A percentile compares a stretch with the other conserved stretches of the same genome.
These are phyloP conservation scores for Apostasia shenzhenica DNA, from an alignment of 106 monocot species.

Conservation along the genomic window DNA sequence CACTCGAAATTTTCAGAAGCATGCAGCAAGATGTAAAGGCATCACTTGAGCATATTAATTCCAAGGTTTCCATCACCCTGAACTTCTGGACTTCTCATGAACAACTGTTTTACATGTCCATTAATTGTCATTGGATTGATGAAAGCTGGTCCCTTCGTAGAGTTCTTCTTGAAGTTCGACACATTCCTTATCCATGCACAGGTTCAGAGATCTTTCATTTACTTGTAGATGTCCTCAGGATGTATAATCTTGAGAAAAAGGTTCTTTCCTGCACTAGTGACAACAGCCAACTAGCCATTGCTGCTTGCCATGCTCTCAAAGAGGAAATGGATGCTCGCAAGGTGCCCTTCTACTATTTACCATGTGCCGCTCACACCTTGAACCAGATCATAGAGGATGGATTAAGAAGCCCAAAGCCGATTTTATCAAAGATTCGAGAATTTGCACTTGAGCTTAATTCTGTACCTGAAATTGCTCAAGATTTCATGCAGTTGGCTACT, in stretches of 20 bases:
- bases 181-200: conserved; percentile 52
- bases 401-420: conserved; percentile 41
- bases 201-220: conserved; percentile 50
- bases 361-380: conserved; percentile 72
- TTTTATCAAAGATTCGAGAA: conserved; percentile 66
- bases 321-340: conserved; percentile 69
- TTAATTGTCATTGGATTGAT: conserved; percentile 81
- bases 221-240: conserved; percentile 36
- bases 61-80: conserved; percentile 65
- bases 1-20: conserved; percentile 48
- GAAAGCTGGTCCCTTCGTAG: conserved; percentile 64
- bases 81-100: conserved; percentile 88
- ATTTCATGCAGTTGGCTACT: conserved; percentile 52
- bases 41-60: conserved; percentile 44
- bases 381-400: conserved; percentile 73
- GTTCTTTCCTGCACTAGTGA: conserved; percentile 69
- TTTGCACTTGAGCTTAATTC: conserved; percentile 57
- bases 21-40: conserved; percentile 67
- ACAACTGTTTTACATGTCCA: conserved; percentile 61
- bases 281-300: conserved; percentile 47
- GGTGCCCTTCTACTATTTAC: conserved; percentile 51
- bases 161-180: conserved; percentile 70
- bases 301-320: conserved; percentile 59
- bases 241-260: conserved; percentile 56
- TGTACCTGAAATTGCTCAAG: conserved; percentile 41